Percentiles rank a stretch among this genome's conserved stretches.
Conservation (phyloP, 768 basidiomycete species). For the Chalciporus piperatus region DNA sequence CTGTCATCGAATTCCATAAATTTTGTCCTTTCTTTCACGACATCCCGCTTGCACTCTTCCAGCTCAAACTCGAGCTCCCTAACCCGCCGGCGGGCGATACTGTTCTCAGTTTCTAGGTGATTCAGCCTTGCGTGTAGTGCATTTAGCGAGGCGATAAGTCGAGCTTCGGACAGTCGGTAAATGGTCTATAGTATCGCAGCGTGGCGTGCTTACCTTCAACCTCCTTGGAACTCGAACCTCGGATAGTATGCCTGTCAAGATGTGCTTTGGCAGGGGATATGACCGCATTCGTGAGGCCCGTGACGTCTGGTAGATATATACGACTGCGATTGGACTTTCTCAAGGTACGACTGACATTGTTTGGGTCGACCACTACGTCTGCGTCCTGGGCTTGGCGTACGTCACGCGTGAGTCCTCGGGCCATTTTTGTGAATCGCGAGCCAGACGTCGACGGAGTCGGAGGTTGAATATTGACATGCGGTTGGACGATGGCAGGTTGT, state of each 20-base stretch:
- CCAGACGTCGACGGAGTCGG: constrained; percentile 56
- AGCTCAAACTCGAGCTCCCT: constrained; percentile 84
- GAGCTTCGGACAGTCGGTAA: constrained; percentile 39
- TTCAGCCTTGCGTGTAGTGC: constrained; percentile 65
- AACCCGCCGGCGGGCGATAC: constrained; percentile 78
- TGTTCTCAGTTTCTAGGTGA: constrained; percentile 78
- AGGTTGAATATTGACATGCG: constrained; percentile 53
- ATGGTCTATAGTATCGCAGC: constrained; percentile 2
- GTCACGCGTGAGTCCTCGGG: constrained; percentile 53
- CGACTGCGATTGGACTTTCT: constrained; percentile 34
- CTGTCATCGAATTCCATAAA: constrained; percentile 45
- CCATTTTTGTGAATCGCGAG: constrained; percentile 62
- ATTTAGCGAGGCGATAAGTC: constrained; percentile 58
- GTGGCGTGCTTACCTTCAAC: constrained; percentile 49
- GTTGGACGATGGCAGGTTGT: constrained; percentile 32
- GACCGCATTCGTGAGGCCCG: constrained; percentile 77
- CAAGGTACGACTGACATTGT: constrained; percentile 8
- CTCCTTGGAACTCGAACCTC: constrained; percentile 50
- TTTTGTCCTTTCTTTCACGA: constrained; percentile 63
- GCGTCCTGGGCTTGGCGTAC: constrained; percentile 43
- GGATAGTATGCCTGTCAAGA: constrained; percentile 49
- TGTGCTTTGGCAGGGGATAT: constrained; percentile 65
- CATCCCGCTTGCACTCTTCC: constrained; percentile 79
- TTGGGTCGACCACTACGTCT: constrained; percentile 3
- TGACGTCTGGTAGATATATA: constrained; percentile 76